A percentile compares a stretch with the other conserved stretches of the same genome.
phyloP scores from a whole-genome alignment of 768 basidiomycete species.

The Omphalotus guepiniiformis region DNA sequence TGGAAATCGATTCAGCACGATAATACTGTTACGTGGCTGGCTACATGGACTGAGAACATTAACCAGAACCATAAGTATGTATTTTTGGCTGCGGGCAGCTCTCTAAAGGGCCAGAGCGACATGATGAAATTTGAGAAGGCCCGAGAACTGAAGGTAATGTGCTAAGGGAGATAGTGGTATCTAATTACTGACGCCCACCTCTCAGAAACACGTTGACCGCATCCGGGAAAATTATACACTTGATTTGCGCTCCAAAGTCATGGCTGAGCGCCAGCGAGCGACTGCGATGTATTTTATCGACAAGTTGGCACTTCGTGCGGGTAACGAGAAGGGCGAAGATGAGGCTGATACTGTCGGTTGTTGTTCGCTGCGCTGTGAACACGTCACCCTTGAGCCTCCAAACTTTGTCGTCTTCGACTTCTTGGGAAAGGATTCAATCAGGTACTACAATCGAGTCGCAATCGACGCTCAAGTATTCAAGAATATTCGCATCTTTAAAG shows the following conservation, averaged over 20 bases:
- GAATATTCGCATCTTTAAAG: slow-evolving; percentile 96
- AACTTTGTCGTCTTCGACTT: slow-evolving; percentile 93
- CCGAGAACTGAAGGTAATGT: slow-evolving; percentile 89
- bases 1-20: slow-evolving; percentile 92
- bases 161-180: too few relatives aligned
- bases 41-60: slow-evolving; percentile 98
- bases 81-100: slow-evolving; percentile 95
- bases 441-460: slow-evolving; percentile 88
- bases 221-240: slow-evolving; percentile 86
- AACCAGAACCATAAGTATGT: slow-evolving; percentile 96
- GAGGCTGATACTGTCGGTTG: slow-evolving; percentile 99
- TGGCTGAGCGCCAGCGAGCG: slow-evolving; percentile 95
- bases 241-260: slow-evolving; percentile 86
- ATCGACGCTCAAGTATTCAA: slow-evolving; percentile 95
- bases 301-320: slow-evolving; percentile 92
- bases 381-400: slow-evolving; percentile 87
- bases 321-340: slow-evolving; percentile 99
- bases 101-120: slow-evolving; percentile 97
- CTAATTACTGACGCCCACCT: slow-evolving; percentile 7
- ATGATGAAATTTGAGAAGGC: slow-evolving; percentile 98
- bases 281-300: slow-evolving; percentile 99
- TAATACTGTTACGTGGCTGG: slow-evolving; percentile 97
- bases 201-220: slow-evolving; percentile 81
- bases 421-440: slow-evolving; percentile 98
- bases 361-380: slow-evolving; percentile 95